Base-by-base conservation (phyloP, 805 yeast genomes). In the Metschnikowia peoriensis region DNA sequence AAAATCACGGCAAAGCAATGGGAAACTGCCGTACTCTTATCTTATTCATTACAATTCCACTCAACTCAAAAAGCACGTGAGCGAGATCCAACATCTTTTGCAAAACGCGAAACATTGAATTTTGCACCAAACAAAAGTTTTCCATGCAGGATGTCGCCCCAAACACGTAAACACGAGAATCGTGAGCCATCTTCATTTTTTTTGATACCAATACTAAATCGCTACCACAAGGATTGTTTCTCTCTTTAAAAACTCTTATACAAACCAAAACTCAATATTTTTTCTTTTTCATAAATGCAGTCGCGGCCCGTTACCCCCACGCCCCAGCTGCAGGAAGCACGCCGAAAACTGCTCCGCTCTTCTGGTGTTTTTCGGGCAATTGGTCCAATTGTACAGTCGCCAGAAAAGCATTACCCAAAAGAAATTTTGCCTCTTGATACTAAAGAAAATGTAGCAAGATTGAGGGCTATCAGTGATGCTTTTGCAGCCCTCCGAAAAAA, bases 401-500 rank as follows among this genome's bases (percentile, higher is more conserved):
- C 81, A 5, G 70, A 73, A 34, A 62, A 68, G 0, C 82, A 78
- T 55, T 76, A 77, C 49, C 78, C 80, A 6, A 65, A 74, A 2
- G 76, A 73, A 40, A 56, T 66, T 7, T 63, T 76, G 16, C 82
- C 82, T 1, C 60, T 78, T 15, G 82, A 78, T 44, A 62, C 75
- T 12, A 60, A 73, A 7, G 60, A 66, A 10, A 72, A 68, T 54
- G 57, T 61, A 8, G 80, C 78, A 5, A 70, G 72, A 46, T 71
- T 82, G 37, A 71, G 72, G 44, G 50, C 50, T 9, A 28, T 60
- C 38, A 57, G 54, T 15, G 86, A 83, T 56, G 73, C 80, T 1
- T 61, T 82, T 55, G 76, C 70, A 16, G 85, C 82, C 17, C 70
- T 89, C 46, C 86, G 83, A 52, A 69, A 75, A 28, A 82, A 87